Conservation (phyloP, 495 filamentous ascomycete genomes). For the Lophiotrema nucula region DNA sequence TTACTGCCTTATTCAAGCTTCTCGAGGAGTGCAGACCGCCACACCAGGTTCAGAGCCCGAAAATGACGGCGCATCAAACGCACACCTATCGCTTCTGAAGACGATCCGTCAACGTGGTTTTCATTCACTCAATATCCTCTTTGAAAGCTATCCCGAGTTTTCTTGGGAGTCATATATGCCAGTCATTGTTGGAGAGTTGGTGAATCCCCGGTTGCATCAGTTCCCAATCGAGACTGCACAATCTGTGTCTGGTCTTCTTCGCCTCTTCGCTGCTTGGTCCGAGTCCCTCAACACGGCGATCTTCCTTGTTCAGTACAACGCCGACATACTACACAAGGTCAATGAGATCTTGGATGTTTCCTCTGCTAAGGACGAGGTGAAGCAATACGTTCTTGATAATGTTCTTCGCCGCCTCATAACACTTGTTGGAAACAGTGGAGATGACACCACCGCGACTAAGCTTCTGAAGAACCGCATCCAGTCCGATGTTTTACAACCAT, state of each 20-base stretch:
- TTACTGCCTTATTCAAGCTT: conserved; percentile 74
- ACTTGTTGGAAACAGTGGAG: conserved; percentile 59
- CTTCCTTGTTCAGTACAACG: conserved; percentile 65
- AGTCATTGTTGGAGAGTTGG: conserved; percentile 67
- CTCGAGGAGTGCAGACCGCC: conserved; percentile 44
- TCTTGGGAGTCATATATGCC: conserved; percentile 70
- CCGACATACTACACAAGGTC: conserved; percentile 62
- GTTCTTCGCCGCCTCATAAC: conserved; percentile 68
- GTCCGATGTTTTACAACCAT: conserved; percentile 25
- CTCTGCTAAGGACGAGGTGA: conserved; percentile 85
- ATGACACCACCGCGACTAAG: conserved; percentile 16
- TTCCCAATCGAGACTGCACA: conserved; percentile 86
- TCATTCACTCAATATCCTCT: conserved; percentile 75
- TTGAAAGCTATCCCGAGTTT: conserved; percentile 62
- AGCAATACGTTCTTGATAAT: conserved; percentile 70
- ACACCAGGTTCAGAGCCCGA: conserved; percentile 40
- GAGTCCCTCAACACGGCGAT: conserved; percentile 61
- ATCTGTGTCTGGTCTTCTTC: conserved; percentile 76
- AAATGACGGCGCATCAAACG: conserved; percentile 39
- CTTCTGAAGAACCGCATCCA: conserved; percentile 12
- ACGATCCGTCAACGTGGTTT: conserved; percentile 70
- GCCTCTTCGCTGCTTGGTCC: conserved; percentile 78
- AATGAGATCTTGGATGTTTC: conserved; percentile 68
- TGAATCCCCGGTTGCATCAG: conserved; percentile 73
- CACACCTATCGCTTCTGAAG: conserved; percentile 55